Base-by-base conservation (phyloP, 2,329 filamentous ascomycete genomes). In the Aspergillus costaricaensis region DNA sequence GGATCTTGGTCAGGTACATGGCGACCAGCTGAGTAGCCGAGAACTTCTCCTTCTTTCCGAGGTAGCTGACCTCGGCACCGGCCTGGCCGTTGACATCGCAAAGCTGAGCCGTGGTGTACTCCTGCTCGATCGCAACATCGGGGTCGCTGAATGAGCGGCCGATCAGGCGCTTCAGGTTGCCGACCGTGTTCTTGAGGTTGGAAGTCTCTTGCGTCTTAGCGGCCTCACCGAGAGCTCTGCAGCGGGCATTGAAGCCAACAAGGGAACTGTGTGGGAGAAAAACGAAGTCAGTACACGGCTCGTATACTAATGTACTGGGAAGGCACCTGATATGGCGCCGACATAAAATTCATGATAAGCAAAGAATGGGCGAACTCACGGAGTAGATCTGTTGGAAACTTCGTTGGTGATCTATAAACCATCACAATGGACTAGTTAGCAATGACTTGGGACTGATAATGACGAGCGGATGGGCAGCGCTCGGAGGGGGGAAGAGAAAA, bases 201-300 rank as follows among this genome's bases (percentile, higher is more conserved):
- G 94, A 96, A 77, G 96, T 96, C 82, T 99, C 95, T 82, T 97
- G 94, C 69, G 94, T 98, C 87, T 98, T 98, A 70, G 95, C 95
- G 60, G 91, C 81, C 83, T 99, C 95, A 68, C 95, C 95, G 67
- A 99, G 86, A 78, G 96, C 96, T 83, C 95, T 91, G 79, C 86
- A 88, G 83, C 96, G 96, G 77, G 92, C 90, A 62, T 92, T 92
- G 80, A 99, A 99, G 73, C 92, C 93, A 72, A 99, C 95, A 68
- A 99, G 85, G 65, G 95, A 92, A 64, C 93, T 96, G 73, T 58
- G 60, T 30, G 15, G 50, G 17, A 27, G 41, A 32, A 43, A 9
- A 21, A 51, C 4, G n/a, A 5, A 61, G 67, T 71, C 57, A 70
- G 67, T 62, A 41, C 56, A 59, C 17, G 47, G 14, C 27, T 12